phyloP scores from a whole-genome alignment of 2,329 filamentous ascomycete species.

The Fusarium burgessii region DNA sequence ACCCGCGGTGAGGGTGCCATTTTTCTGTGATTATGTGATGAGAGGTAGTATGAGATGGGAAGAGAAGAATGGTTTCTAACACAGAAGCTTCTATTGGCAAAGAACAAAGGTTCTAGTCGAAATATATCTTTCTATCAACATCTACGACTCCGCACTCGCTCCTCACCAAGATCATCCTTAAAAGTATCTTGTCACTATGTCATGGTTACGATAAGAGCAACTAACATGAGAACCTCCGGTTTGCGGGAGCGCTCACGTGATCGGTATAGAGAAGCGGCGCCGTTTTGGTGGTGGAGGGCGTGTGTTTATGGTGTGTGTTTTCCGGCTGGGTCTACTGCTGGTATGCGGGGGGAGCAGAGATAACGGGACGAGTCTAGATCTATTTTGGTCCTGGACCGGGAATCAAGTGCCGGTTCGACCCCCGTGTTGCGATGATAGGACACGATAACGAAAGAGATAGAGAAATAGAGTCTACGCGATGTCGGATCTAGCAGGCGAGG shows the following conservation, averaged over 20 bases:
- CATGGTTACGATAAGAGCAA: conserved; percentile 36
- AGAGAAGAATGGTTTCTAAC: conserved; percentile 20
- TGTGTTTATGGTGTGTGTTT: conserved; percentile 9
- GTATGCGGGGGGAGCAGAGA: conserved; percentile 32
- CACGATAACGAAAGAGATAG: conserved; percentile 18
- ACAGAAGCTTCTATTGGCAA: conserved; percentile 33
- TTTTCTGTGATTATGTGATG: conserved; percentile 12
- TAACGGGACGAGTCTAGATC: conserved; percentile 28
- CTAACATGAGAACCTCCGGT: conserved; percentile 38
- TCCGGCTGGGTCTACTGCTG: not conserved
- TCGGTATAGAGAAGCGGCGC: conserved; percentile 14
- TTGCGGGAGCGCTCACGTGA: conserved; percentile 41
- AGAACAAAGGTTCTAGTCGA: conserved; percentile 14
- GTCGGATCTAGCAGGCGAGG: conserved; percentile 11
- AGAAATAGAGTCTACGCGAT: conserved; percentile 15
- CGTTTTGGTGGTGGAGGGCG: conserved; percentile 20
- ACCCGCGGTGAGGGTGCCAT: conserved; percentile 55
- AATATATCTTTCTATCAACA: conserved; percentile 33
- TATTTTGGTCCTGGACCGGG: conserved; percentile 22
- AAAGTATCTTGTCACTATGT: conserved; percentile 28
- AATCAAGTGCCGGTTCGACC: conserved; percentile 31
- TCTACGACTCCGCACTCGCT: conserved; percentile 26
- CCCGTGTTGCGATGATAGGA: conserved; percentile 31
- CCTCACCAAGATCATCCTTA: conserved; percentile 10
- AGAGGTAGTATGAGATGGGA: not conserved